Base-by-base conservation (phyloP, 352 stramenopile species). In the Pythium rhizo-oryzae region DNA sequence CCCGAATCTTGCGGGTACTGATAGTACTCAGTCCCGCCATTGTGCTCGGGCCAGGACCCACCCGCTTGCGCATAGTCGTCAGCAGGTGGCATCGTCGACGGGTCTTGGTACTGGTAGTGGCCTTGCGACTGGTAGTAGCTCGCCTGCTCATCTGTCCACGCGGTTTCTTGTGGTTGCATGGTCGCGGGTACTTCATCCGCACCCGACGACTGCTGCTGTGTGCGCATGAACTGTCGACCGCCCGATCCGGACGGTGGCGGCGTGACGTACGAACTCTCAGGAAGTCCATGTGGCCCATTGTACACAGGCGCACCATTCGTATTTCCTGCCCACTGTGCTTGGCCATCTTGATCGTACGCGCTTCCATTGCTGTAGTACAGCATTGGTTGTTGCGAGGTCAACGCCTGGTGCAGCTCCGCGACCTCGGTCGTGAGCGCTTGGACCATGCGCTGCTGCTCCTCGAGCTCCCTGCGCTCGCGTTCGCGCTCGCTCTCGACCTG, bases 381-480 rank as follows among this genome's bases (percentile, higher is more conserved):
- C 7, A n/a, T 15, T n/a, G 41, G 41, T 8, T 12, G 41, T 16
- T 21, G 41, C 13, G 12, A 21, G 41, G 15, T 44, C 49, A 56
- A 59, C 4, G 55, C 46, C 2, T 63, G 19, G 9, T 69, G 53
- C 28, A 67, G 50, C 16, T 62, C 56, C 6, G 41, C 35, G 2
- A 76, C 60, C 21, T 76, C 73, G 19, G 64, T 72, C 47, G 77
- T 81, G 2, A 90, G 70, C 50, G 76, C 63, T 24, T 90, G 51
- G 25, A 79, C 72, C 54, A 74, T 60, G 6, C 59, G 69, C 35
- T 58, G 43, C 50, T 77, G 65, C 8, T 66, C 52, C 46, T 72
- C 65, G 19, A 76, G 23, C 51, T 63, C 23, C 30, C 64, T 30
- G 8, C 59, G 51, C 19, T 76, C 65, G 11, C 41, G 53, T 8